Evolutionary conservation across 768 basidiomycete genomes (phyloP), one percentile per base, ranked within the genome.

Genomic region (Mrakia gelida): DNA sequence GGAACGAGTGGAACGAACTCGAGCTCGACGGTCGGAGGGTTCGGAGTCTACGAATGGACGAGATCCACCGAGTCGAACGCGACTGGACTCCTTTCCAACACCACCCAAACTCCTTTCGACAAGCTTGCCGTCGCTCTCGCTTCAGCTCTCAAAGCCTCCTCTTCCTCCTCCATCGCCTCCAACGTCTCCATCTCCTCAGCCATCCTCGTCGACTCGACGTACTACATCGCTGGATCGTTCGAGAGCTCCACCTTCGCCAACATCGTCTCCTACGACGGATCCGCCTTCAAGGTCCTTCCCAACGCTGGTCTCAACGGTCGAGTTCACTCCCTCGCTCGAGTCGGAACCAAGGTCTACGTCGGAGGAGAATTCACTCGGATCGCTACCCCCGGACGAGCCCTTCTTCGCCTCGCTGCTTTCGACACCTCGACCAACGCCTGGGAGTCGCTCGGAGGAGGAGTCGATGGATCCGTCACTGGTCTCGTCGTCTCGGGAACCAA

Each of bases 21-120:
- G 9, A 80, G 79, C 52, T 77, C 81, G 15, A 77, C 76, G 21
- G 41, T 80, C 80, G 21, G 77, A 80, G 79, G 84, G 90, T 2
- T 95, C 93, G 96, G 96, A 18, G 90, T 97, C 81, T 91, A 92
- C 80, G 96, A 98, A 84, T 98, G 92, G 92, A 85, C 91, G 45
- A 85, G 85, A 74, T 83, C 82, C 28, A 84, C 83, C 3, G 84
- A 85, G 49, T 84, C 87, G 32, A 90, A 93, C 81, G 91, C 90
- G 10, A 89, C 90, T 4, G 85, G 88, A 16, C 83, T 85, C 3
- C 85, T 95, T 62, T 86, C 90, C 0, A 94, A 94, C 82, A 83
- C 88, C 2, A 89, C 90, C 16, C 86, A 92, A 83, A 95, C 95
- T 2, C 76, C 87, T 1, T 45, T 84, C 61, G 82, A 83, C 76